phyloP scores from a whole-genome alignment of 306 rosid genomes.

The Gillenia trifoliata region DNA sequence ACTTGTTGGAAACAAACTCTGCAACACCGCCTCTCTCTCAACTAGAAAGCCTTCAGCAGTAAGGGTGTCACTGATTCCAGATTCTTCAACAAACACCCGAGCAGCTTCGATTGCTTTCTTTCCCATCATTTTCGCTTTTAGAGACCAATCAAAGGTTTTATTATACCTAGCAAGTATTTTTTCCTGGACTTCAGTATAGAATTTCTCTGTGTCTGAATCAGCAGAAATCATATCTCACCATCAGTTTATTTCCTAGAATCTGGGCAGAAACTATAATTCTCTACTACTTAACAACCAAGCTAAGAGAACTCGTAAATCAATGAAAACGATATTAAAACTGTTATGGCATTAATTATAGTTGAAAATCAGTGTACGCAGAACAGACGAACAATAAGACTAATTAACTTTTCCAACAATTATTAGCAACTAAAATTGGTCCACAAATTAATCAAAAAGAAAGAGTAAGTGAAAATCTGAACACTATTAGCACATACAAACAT shows the following conservation, averaged over 20 bases:
- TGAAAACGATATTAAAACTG: background rate
- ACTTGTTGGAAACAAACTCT: slow-evolving; percentile 62
- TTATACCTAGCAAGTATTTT: slow-evolving; percentile 69
- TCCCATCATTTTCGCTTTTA: slow-evolving; percentile 94
- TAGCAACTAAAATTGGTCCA: background rate
- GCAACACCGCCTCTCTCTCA: slow-evolving; percentile 77
- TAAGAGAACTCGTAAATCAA: background rate
- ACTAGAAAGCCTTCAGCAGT: slow-evolving; percentile 66
- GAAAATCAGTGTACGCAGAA: too few species aligned
- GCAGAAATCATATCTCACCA: slow-evolving; percentile 9
- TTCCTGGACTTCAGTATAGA: slow-evolving; percentile 81
- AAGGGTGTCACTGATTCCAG: slow-evolving; percentile 63
- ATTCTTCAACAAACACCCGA: slow-evolving; percentile 71
- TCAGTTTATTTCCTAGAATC: background rate
- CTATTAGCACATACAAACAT: background rate
- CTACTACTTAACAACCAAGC: background rate
- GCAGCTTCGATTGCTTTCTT: slow-evolving; percentile 90
- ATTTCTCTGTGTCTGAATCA: slow-evolving; percentile 77
- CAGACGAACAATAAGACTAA: too few species aligned
- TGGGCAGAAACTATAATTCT: background rate
- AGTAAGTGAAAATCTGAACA: background rate
- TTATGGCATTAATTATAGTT: background rate
- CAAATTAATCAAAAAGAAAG: background rate
- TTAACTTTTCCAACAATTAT: background rate
- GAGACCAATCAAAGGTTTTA: slow-evolving; percentile 83